Base-by-base conservation (phyloP, 257 asterid species). In the Linderniella brevidens region DNA sequence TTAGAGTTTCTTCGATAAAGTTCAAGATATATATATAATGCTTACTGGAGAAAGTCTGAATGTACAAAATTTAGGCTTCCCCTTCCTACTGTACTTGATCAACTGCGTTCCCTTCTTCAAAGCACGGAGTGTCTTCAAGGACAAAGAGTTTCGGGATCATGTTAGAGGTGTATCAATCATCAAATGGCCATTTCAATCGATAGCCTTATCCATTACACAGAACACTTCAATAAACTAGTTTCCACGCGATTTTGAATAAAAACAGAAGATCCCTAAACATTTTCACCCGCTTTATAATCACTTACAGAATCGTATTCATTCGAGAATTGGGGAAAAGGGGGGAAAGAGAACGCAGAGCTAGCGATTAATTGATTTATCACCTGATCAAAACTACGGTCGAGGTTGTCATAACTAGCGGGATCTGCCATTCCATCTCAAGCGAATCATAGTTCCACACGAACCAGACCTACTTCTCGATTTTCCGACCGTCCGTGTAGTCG, bases 341-440 rank as follows among this genome's bases (percentile, higher is more conserved):
- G 43, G 3, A 11, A 11, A 39, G 13, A 39, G 43, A 39, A 39
- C 13, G 9, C 15, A 10, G 43, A 39, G 9, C 9, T 2, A 39
- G 3, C 43, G 43, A 13, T 39, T 13, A 39, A 11, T 6, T 6
- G 11, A 37, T 39, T 10, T 9, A 39, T 39, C 43, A 82, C 97
- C 95, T 82, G 95, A 67, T 82, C 86, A 55, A 71, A 67, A 67
- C 80, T 92, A 64, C 93, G 93, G 62, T 73, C 66, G 54, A 78
- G 73, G 74, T 82, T 72, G 63, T 77, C 71, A 74, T 72, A 70
- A 69, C 82, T 82, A 79, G 63, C 82, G 75, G 75, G 88, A 87
- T 82, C 95, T 79, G 92, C 95, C 97, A 87, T 87, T 82, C 97
- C 80, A 75, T 69, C 92, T 68, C 84, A 82, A 63, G 58, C 72